Evolutionary conservation across 1,139 yeast genomes (phyloP).

Genomic region (Diutina siamensis): DNA sequence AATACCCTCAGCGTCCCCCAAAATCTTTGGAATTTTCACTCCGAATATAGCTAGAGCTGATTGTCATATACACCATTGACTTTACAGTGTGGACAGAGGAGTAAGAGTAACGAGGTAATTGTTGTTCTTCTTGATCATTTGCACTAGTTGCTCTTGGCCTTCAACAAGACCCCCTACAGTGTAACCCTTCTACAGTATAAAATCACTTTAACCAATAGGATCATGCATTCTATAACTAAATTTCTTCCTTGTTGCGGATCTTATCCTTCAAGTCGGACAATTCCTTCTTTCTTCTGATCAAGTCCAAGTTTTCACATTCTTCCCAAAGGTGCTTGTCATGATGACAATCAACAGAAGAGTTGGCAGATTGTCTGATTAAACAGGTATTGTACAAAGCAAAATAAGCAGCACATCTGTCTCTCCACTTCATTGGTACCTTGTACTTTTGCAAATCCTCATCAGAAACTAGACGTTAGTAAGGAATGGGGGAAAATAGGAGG

Average conservation of each 20-base stretch:
- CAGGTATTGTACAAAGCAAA: conserved; percentile 46
- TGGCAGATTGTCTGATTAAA: conserved; percentile 36
- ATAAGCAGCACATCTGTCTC: conserved; percentile 79
- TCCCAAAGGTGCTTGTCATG: conserved; percentile 80
- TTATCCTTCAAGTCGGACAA: conserved; percentile 45
- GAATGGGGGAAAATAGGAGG: neutral
- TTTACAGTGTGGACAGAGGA: conserved; percentile 65
- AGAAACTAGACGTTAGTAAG: conserved; percentile 34
- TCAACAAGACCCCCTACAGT: neutral
- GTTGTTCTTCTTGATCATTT: neutral
- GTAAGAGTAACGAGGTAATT: conserved; percentile 21
- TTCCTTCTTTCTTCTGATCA: conserved; percentile 70
- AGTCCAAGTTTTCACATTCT: conserved; percentile 76
- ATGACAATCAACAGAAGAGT: conserved; percentile 46
- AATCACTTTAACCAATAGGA: too few relatives aligned
- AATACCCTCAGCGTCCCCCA: neutral
- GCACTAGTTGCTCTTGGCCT: neutral
- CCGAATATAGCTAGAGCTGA: conserved; percentile 44
- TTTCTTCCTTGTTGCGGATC: conserved; percentile 14
- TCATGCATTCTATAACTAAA: neutral
- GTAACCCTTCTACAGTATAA: neutral
- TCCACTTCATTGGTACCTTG: conserved; percentile 69
- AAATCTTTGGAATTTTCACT: neutral
- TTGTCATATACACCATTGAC: conserved; percentile 26
- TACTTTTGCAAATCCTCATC: conserved; percentile 79